These are phyloP conservation scores for Haplosporangium gracile DNA, from an alignment of 192 early-diverging fungal species.

Conservation along the genomic window DNA sequence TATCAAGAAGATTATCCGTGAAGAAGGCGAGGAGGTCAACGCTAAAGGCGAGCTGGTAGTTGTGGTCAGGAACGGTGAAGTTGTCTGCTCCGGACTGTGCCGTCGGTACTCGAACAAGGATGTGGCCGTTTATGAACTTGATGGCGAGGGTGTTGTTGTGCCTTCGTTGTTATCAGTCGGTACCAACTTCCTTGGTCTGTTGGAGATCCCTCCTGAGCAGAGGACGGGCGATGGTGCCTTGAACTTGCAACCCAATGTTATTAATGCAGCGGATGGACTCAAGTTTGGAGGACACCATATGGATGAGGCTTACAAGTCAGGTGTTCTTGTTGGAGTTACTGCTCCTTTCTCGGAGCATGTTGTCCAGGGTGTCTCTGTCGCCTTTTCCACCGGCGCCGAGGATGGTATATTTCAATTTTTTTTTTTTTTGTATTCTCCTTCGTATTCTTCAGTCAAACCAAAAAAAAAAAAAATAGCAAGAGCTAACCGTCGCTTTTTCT, in stretches of 20 bases:
- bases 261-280: constrained; percentile 74
- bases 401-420: constrained; percentile 29
- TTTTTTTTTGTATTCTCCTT: neutral
- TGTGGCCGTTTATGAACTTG: constrained; percentile 13
- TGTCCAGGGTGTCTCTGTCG: constrained; percentile 73
- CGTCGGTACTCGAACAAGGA: neutral
- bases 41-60: constrained; percentile 13
- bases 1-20: constrained; percentile 22
- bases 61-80: constrained; percentile 61
- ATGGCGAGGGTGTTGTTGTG: constrained; percentile 27
- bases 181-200: constrained; percentile 64
- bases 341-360: constrained; percentile 63
- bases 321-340: constrained; percentile 72
- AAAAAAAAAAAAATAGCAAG: neutral
- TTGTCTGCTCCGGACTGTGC: constrained; percentile 62
- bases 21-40: constrained; percentile 16
- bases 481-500: neutral
- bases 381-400: constrained; percentile 75
- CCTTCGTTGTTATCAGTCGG: constrained; percentile 21
- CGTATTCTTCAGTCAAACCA: neutral
- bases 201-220: constrained; percentile 71
- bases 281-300: constrained; percentile 69
- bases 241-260: constrained; percentile 38
- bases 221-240: constrained; percentile 71
- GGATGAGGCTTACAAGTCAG: constrained; percentile 69